Percentiles rank a stretch among this genome's conserved stretches.
Conservation (phyloP, 345 rosid genomes). For the Hypericum androsaemum region DNA sequence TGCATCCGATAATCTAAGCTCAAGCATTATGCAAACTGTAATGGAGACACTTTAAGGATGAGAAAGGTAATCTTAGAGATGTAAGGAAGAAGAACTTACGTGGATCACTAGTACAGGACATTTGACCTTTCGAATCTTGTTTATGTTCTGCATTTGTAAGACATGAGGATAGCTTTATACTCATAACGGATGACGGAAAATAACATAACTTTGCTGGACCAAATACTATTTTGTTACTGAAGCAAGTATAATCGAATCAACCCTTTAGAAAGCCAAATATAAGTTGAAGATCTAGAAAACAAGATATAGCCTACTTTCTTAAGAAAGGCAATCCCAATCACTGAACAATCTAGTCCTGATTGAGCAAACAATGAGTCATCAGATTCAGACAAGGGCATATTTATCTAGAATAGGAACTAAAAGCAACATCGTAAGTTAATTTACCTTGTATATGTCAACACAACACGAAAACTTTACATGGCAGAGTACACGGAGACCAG, state of each 20-base stretch:
- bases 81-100: conserved; percentile 31
- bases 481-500: conserved; percentile 98
- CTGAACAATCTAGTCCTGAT: no score
- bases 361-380: no score
- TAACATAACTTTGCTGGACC: not conserved
- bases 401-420: not conserved
- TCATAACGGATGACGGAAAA: conserved; percentile 4
- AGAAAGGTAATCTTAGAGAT: not conserved
- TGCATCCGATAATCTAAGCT: not conserved
- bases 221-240: no score
- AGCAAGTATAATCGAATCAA: no score
- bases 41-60: not conserved
- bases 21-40: not conserved
- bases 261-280: no score
- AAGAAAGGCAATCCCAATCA: no score
- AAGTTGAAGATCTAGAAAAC: no score
- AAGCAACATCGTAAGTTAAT: not conserved
- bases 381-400: no score
- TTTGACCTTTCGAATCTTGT: conserved; percentile 80
- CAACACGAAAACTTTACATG: conserved; percentile 83
- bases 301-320: no score
- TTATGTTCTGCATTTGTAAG: conserved; percentile 56
- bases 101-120: conserved; percentile 93
- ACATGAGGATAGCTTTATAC: conserved; percentile 6
- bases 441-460: conserved; percentile 81